phyloP scores from a whole-genome alignment of 2,329 filamentous ascomycete species.

The Aspergillus brunneoviolaceus region DNA sequence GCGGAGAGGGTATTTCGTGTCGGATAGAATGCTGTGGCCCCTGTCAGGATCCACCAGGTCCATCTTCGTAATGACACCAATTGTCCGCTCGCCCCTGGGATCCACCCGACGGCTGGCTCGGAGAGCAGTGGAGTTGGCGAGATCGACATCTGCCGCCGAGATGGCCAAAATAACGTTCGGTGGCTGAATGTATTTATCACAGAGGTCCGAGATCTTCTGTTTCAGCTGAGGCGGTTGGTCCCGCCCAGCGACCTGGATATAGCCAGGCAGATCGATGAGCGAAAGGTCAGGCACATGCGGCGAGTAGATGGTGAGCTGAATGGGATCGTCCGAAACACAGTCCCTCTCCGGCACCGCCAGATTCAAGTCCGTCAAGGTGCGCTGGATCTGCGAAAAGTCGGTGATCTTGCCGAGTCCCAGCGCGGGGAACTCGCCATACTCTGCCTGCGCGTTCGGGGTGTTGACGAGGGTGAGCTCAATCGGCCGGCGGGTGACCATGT shows the following conservation, averaged over 20 bases:
- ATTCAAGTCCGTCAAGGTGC: slow-evolving; percentile 92
- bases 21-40: slow-evolving; percentile 74
- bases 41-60: slow-evolving; percentile 85
- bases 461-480: slow-evolving; percentile 97
- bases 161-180: slow-evolving; percentile 97
- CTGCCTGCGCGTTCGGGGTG: slow-evolving; percentile 78
- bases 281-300: slow-evolving; percentile 94
- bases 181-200: slow-evolving; percentile 95
- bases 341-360: slow-evolving; percentile 85
- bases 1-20: slow-evolving; percentile 91
- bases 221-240: slow-evolving; percentile 91
- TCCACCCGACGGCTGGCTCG: slow-evolving; percentile 88
- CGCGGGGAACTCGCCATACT: slow-evolving; percentile 96
- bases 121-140: slow-evolving; percentile 92
- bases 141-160: slow-evolving; percentile 93
- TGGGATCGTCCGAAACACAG: slow-evolving; percentile 95
- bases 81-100: slow-evolving; percentile 90
- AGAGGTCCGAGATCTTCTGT: slow-evolving; percentile 92
- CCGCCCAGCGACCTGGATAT: slow-evolving; percentile 91
- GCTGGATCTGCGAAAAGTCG: slow-evolving; percentile 80
- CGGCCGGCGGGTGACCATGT: slow-evolving; percentile 95
- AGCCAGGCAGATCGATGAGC: slow-evolving; percentile 92
- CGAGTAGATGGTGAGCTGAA: slow-evolving; percentile 92
- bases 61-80: slow-evolving; percentile 99
- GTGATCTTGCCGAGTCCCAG: slow-evolving; percentile 85